Percentiles rank a stretch among this genome's conserved stretches.
Evolutionary conservation across 1,139 yeast genomes (phyloP).

Genomic region (Barnettozyma hawaiiensis): DNA sequence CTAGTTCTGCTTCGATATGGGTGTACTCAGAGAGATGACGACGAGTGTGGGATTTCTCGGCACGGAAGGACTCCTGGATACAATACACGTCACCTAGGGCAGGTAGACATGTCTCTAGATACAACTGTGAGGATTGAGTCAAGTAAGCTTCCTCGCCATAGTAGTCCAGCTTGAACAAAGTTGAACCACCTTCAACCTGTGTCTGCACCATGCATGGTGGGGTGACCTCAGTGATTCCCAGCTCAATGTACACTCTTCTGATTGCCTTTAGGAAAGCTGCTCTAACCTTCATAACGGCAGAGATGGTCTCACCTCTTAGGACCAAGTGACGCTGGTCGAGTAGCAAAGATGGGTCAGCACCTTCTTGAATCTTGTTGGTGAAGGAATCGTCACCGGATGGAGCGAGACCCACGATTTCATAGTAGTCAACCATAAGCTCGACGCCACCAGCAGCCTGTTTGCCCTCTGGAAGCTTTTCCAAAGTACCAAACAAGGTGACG

Average conservation of each 20-base stretch:
- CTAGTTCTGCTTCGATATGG: conserved; percentile 92
- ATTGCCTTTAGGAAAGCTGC: conserved; percentile 69
- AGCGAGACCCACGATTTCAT: conserved; percentile 83
- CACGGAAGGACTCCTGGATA: conserved; percentile 98
- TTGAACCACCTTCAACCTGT: conserved; percentile 98
- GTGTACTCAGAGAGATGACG: conserved; percentile 97
- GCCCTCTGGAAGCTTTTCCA: conserved; percentile 87
- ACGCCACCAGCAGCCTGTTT: conserved; percentile 98
- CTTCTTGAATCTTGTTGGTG: conserved; percentile 89
- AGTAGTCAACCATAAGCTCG: conserved; percentile 86
- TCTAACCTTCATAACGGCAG: conserved; percentile 95
- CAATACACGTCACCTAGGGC: conserved; percentile 96
- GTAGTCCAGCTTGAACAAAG: conserved; percentile 87
- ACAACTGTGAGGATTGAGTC: conserved; percentile 96
- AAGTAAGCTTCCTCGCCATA: conserved; percentile 96
- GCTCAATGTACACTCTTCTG: conserved; percentile 73
- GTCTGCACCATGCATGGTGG: conserved; percentile 99
- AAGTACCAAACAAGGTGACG: conserved; percentile 69
- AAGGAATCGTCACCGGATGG: conserved; percentile 96
- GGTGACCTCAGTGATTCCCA: conserved; percentile 81
- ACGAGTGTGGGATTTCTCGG: conserved; percentile 98
- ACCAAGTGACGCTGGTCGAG: conserved; percentile 94
- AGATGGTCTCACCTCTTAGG: conserved; percentile 89
- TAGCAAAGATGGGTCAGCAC: conserved; percentile 87
- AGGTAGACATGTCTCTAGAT: conserved; percentile 94